Percentiles rank a stretch among this genome's conserved stretches.
Conservation (phyloP, 257 asterid genomes). For the Nicotiana obtusifolia region DNA sequence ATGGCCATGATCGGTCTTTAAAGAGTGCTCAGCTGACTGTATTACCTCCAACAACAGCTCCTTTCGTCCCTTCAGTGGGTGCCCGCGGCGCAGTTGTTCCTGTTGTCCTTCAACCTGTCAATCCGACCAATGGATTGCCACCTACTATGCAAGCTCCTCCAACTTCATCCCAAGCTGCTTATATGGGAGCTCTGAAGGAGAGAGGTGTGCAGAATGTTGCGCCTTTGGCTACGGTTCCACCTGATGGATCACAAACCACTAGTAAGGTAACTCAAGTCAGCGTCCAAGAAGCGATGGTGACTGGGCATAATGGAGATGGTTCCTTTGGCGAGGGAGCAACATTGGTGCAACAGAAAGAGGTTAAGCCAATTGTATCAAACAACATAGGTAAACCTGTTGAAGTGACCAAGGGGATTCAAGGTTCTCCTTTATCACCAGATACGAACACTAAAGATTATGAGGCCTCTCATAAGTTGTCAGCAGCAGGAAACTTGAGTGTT, state of each 20-base stretch:
- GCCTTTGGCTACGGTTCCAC: conserved; percentile 56
- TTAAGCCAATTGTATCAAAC: conserved; percentile 18
- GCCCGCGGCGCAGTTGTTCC: conserved; percentile 49
- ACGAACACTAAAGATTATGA: not conserved
- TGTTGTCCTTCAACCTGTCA: conserved; percentile 51
- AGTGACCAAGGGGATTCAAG: conserved; percentile 20
- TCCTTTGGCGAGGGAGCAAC: conserved; percentile 14
- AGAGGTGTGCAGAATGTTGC: conserved; percentile 50
- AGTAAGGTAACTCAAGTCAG: conserved; percentile 22
- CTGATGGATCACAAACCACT: conserved; percentile 40
- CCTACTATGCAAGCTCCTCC: conserved; percentile 20
- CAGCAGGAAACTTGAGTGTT: conserved; percentile 18
- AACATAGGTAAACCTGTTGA: conserved; percentile 23
- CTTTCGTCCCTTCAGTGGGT: conserved; percentile 41
- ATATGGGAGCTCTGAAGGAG: conserved; percentile 37
- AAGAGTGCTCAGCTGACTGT: conserved; percentile 8
- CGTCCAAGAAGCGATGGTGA: conserved; percentile 29
- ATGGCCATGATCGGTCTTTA: not conserved
- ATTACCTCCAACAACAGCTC: conserved; percentile 22
- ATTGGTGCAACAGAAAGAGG: conserved; percentile 26
- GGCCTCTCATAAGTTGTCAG: not conserved
- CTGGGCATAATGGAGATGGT: conserved; percentile 23
- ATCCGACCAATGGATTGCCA: conserved; percentile 26
- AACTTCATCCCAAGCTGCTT: conserved; percentile 20
- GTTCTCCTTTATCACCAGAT: conserved; percentile 45